A percentile compares a stretch with the other conserved stretches of the same genome.
These are phyloP conservation scores for Magnolia changhungtana DNA, from an alignment of 164 flowering plant genomes.

Conservation along the genomic window DNA sequence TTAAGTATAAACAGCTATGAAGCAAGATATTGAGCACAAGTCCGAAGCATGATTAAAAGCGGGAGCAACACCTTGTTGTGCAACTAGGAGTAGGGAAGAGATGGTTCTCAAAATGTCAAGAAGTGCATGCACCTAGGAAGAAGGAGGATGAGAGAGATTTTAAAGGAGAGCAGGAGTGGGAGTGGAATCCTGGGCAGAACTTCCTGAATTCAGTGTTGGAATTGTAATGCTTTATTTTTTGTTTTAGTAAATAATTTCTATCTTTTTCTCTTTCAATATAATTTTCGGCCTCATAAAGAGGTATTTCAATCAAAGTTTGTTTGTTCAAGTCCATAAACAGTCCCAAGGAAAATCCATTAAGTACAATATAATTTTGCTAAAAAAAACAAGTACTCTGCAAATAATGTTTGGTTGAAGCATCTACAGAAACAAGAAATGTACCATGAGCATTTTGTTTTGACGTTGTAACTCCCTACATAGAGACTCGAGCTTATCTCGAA, in stretches of 20 bases:
- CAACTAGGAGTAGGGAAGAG: too few relatives aligned
- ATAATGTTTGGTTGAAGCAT: not conserved
- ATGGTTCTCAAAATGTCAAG: too few relatives aligned
- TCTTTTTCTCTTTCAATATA: too few relatives aligned
- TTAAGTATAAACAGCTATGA: too few relatives aligned
- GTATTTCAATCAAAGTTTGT: not conserved
- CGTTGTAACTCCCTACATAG: slow-evolving; percentile 93
- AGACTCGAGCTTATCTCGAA: slow-evolving; percentile 93
- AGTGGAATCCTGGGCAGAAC: not conserved
- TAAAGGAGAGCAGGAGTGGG: too few relatives aligned
- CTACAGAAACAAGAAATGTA: slow-evolving; percentile 21
- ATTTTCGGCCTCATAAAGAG: too few relatives aligned
- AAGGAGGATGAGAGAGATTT: too few relatives aligned
- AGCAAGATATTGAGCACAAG: too few relatives aligned
- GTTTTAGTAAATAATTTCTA: not conserved
- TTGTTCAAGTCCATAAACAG: not conserved
- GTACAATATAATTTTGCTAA: not conserved
- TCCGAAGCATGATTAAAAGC: too few relatives aligned
- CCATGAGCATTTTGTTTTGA: slow-evolving; percentile 90
- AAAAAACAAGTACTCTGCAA: not conserved
- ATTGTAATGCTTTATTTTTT: too few relatives aligned
- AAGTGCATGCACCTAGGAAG: too few relatives aligned
- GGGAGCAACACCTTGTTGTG: too few relatives aligned
- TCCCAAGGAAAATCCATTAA: not conserved
- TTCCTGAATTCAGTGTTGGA: not conserved